These are phyloP conservation scores for Plasmodium gaboni DNA, from an alignment of 169 alveolate species.

Conservation along the genomic window DNA sequence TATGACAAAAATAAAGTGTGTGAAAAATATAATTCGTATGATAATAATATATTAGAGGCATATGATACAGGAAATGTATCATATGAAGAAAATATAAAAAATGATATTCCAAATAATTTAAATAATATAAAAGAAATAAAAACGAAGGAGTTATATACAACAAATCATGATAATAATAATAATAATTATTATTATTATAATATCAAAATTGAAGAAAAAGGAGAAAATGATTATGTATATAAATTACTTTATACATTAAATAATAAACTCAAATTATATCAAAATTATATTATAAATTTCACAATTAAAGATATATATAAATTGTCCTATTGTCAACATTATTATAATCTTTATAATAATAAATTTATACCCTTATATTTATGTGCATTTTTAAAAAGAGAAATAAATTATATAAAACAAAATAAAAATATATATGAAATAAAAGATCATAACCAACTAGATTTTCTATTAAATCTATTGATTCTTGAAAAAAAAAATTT, in stretches of 20 bases:
- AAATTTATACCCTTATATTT: slow-evolving; percentile 39
- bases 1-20: not conserved
- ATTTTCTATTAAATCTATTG: slow-evolving; percentile 30
- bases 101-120: not conserved
- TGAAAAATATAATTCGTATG: not conserved
- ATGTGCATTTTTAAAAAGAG: slow-evolving; percentile 53
- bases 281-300: not conserved
- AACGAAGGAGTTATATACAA: not conserved
- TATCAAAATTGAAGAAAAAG: not conserved
- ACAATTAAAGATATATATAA: slow-evolving; percentile 38
- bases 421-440: slow-evolving; percentile 17
- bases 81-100: not conserved
- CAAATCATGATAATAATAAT: not conserved
- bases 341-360: slow-evolving; percentile 13
- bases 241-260: slow-evolving; percentile 18
- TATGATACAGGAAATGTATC: not conserved
- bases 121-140: not conserved
- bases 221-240: slow-evolving; percentile 29
- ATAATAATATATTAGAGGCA: not conserved
- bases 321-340: slow-evolving; percentile 39
- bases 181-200: not conserved
- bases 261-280: not conserved
- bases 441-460: slow-evolving; percentile 8
- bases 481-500: slow-evolving; percentile 21
- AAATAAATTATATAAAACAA: slow-evolving; percentile 20